These are phyloP conservation scores for Alternaria hordeiaustralica DNA, from an alignment of 2,329 filamentous ascomycete genomes.

Conservation along the genomic window DNA sequence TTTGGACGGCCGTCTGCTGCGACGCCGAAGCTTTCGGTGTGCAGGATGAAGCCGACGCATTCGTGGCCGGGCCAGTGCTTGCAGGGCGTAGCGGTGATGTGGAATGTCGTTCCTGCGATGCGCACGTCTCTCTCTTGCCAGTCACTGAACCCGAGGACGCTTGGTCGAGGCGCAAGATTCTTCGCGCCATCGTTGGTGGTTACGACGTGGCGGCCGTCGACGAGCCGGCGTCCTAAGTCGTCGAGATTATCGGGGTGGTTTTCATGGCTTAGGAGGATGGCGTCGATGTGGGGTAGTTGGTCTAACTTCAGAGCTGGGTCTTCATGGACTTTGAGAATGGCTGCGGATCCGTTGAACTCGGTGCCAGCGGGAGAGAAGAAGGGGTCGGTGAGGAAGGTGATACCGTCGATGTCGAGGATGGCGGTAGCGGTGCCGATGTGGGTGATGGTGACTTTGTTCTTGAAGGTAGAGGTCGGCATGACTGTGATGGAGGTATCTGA, in stretches of 20 bases:
- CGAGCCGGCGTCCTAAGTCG: constrained; percentile 52
- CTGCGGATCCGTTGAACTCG: not conserved
- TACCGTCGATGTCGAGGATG: constrained; percentile 47
- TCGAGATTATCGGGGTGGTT: constrained; percentile 61
- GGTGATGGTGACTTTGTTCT: constrained; percentile 47
- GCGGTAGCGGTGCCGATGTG: constrained; percentile 59
- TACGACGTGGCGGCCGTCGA: constrained; percentile 56
- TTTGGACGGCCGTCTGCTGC: constrained; percentile 49
- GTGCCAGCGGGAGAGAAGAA: constrained; percentile 30
- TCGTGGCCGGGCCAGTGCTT: constrained; percentile 55
- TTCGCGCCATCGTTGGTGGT: constrained; percentile 56
- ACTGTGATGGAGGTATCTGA: accelerated
- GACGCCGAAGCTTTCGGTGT: constrained; percentile 46
- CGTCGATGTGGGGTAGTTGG: constrained; percentile 56
- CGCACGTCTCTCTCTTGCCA: constrained; percentile 37
- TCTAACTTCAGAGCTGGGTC: constrained; percentile 48
- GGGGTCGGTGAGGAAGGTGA: constrained; percentile 35
- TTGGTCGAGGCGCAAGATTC: constrained; percentile 54
- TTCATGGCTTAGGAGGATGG: constrained; percentile 59
- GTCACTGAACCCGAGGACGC: constrained; percentile 35
- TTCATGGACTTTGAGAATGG: not conserved
- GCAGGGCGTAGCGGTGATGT: constrained; percentile 54
- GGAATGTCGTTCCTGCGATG: constrained; percentile 40
- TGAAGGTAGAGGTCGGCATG: constrained; percentile 10
- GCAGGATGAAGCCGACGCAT: constrained; percentile 56